Evolutionary conservation across 441 rosid species (phyloP).

Genomic region (Croton laevigatus): DNA sequence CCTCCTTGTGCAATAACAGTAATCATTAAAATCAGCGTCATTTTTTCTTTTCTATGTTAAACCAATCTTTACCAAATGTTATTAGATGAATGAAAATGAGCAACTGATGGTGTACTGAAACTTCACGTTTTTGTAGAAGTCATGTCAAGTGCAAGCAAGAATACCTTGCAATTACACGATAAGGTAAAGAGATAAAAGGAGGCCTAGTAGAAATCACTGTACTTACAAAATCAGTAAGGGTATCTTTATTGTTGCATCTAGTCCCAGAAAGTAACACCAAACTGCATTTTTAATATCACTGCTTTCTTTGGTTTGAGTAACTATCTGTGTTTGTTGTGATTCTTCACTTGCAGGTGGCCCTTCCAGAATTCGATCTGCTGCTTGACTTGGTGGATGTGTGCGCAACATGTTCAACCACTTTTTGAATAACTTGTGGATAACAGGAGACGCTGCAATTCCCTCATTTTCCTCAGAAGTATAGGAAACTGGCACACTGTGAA

Average conservation of each 20-base stretch:
- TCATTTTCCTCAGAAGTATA: slow-evolving; percentile 61
- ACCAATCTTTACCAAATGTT: neutral
- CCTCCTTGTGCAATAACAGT: neutral
- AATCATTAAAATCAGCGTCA: neutral
- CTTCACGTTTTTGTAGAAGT: neutral
- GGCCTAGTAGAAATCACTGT: slow-evolving; percentile 4
- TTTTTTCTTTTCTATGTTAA: neutral
- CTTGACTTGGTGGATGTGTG: slow-evolving; percentile 54
- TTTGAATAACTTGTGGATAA: slow-evolving; percentile 72
- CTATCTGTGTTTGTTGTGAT: slow-evolving; percentile 28
- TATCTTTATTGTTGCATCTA: slow-evolving; percentile 68
- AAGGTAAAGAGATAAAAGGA: slow-evolving; percentile 5
- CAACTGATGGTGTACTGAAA: neutral
- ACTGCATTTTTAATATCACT: slow-evolving; percentile 38
- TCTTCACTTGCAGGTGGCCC: slow-evolving; percentile 41
- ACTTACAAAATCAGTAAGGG: slow-evolving; percentile 87
- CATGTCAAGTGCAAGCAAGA: neutral
- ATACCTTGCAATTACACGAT: slow-evolving; percentile 3
- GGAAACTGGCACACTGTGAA: slow-evolving; percentile 53
- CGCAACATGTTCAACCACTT: slow-evolving; percentile 74
- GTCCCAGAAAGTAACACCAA: slow-evolving; percentile 55
- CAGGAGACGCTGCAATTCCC: slow-evolving; percentile 55
- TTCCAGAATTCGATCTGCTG: slow-evolving; percentile 46
- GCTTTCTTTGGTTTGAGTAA: slow-evolving; percentile 33
- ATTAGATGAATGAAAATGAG: neutral